Evolutionary conservation across 192 early-diverging fungal species (phyloP), one percentile per base, ranked within the genome.

Genomic region (Helicostylum pulchrum): DNA sequence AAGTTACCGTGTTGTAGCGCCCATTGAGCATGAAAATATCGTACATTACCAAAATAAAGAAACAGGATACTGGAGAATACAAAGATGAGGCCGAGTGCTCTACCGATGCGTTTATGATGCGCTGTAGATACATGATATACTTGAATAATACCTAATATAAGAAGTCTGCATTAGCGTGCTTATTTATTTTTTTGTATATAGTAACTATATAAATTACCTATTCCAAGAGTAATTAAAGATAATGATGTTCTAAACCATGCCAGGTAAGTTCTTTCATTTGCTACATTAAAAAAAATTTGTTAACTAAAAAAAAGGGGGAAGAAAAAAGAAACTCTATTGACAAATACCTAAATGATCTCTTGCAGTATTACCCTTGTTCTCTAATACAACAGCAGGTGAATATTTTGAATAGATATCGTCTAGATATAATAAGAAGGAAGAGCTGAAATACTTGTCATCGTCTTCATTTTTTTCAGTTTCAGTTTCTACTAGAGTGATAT

Each of bases 211-310:
- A 52, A 21, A 58, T 64, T 51, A 76, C 73, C 73, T 30, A 91
- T 83, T 31, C 89, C 89, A 21, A 88, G 85, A 12, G 87, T 89
- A 30, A 88, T 82, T 58, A 89, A 62, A 1, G 89, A 85, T 42
- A 89, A 68, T 11, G 87, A 89, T 0, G 89, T 85, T 51, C 89
- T 78, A 61, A 91, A 66, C 89, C 89, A 91, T 2, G 87, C 86
- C 6, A 91, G 81, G 49, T 85, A 91, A 20, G 89, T 91, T 54
- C 89, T 79, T 49, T 91, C 89, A 61, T 91, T 91, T 36, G 89
- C 83, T 83, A 75, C 20, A 34, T 57, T 62, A 30, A 26, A 26
- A 26, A 2, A 26, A 26, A 26, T 26, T 26, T 26, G 0, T 26
- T 26, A n/a, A n/a, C n/a, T 26, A 26, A 26, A 26, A 26, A 26